A percentile compares a stretch with the other conserved stretches of the same genome.
phyloP scores from a whole-genome alignment of 2,329 filamentous ascomycete genomes.

The Alternaria brassicae region DNA sequence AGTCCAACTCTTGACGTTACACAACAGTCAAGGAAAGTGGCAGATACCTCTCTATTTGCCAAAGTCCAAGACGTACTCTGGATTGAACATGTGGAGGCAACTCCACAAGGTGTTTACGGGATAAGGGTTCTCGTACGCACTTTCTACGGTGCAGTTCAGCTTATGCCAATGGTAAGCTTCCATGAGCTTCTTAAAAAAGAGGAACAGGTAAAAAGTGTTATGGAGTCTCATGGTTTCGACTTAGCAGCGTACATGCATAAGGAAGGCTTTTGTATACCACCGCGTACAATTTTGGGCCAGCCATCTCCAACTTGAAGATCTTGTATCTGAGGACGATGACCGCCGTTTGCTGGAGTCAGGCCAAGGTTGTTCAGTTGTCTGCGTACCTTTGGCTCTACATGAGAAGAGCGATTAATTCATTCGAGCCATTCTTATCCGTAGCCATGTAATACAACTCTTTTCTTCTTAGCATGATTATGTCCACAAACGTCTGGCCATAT shows the following conservation, averaged over 20 bases:
- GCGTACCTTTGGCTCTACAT: not conserved
- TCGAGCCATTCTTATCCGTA: not conserved
- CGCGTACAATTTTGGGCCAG: not conserved
- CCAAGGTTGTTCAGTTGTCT: not conserved
- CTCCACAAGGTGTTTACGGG: not conserved
- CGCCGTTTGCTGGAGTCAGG: not conserved
- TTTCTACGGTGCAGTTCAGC: not conserved
- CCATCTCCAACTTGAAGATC: not conserved
- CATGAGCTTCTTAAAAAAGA: not conserved
- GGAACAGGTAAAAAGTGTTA: not conserved
- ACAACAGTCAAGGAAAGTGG: not conserved
- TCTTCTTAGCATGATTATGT: conserved; percentile 1
- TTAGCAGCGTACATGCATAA: not conserved
- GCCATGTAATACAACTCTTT: not conserved
- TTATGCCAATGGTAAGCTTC: not conserved
- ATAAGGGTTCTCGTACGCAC: not conserved
- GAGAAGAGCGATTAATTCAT: not conserved
- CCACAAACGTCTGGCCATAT: not conserved
- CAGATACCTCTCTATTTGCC: not conserved
- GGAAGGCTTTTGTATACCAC: not conserved
- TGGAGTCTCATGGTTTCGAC: not conserved
- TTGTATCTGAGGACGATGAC: not conserved
- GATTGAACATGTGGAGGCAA: not conserved
- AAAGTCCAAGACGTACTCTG: not conserved
- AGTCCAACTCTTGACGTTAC: not conserved